Conservation (phyloP, 148 eudicot species). For the Rhododendron henanense region DNA sequence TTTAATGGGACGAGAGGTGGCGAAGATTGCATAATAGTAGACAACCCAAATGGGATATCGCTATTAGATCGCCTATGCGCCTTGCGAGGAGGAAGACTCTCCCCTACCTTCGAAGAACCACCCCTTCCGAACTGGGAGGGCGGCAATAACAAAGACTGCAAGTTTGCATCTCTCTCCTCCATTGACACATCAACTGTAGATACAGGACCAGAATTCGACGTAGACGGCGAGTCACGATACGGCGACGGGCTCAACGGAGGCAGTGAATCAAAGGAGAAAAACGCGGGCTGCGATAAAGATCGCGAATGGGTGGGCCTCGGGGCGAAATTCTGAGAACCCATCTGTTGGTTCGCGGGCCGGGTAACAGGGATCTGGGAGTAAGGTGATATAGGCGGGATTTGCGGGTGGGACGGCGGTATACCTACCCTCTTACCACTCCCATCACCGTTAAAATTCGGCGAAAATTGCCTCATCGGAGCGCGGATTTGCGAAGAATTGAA, state of each 20-base stretch:
- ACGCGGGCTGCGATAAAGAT: conserved; percentile 76
- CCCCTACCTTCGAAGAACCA: conserved; percentile 38
- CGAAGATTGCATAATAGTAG: conserved; percentile 53
- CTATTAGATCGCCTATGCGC: conserved; percentile 82
- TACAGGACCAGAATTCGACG: conserved; percentile 23
- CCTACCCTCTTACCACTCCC: conserved; percentile 43
- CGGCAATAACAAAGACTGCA: conserved; percentile 37
- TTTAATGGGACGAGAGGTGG: conserved; percentile 38
- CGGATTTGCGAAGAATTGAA: conserved; percentile 52
- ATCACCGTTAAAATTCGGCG: conserved; percentile 43
- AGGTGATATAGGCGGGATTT: conserved; percentile 75
- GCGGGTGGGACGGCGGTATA: conserved; percentile 88
- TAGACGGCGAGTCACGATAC: conserved; percentile 37
- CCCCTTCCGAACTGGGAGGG: conserved; percentile 41
- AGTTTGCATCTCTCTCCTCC: conserved; percentile 54
- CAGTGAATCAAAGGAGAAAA: conserved; percentile 70
- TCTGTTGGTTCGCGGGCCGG: conserved; percentile 36
- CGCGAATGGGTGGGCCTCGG: conserved; percentile 63
- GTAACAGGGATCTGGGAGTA: conserved; percentile 65
- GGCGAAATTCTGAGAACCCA: conserved; percentile 49
- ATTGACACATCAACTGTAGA: conserved; percentile 36
- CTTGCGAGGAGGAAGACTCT: conserved; percentile 84
- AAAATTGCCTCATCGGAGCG: conserved; percentile 53
- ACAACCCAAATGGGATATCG: conserved; percentile 83
- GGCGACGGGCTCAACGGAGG: conserved; percentile 91